Base-by-base conservation (phyloP, 1,284 basidiomycete genomes). In the Thelephora terrestris region DNA sequence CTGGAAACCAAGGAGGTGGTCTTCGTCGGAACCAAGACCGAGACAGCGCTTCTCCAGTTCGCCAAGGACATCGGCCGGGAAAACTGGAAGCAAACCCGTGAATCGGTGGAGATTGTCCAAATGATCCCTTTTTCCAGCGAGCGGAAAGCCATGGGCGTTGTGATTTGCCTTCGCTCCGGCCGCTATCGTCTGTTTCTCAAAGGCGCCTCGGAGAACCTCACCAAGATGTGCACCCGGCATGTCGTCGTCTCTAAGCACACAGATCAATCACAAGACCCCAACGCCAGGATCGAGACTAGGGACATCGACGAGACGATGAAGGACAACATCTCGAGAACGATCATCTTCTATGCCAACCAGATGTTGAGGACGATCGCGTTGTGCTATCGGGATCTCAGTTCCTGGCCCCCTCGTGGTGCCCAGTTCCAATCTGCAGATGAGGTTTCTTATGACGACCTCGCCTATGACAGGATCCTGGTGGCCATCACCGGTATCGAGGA, bases 81-180 rank as follows among this genome's bases (percentile, higher is more conserved):
- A 7, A 71, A 85, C 58, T 95, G 91, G 71, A 78, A 74, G 59
- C 60, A 72, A 46, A 78, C 77, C 7, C 76, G 94, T 37, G 81
- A 88, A 12, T 57, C 60, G 4, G 85, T 85, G 24, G 64, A 79
- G 20, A 66, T 94, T 40, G 71, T 92, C 4, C 91, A 95, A n/a
- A n/a, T n/a, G n/a, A n/a, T n/a, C n/a, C 95, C 95, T 1, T 98
- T 99, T 72, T 91, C 88, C 23, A 94, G 90, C 57, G 85, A 93
- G 57, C 82, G 91, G 57, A 99, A 98, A 71, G 83, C 91, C 6
- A 98, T 98, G 93, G 95, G 88, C 53, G 88, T 92, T 49, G 90
- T 97, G 18, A 75, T 97, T 53, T 73, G 73, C 60, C 64, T 78
- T 10, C 64, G 69, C 29, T 27, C 27, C 27, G 27, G 27, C 27